Percentiles rank a stretch among this genome's conserved stretches.
phyloP scores from a whole-genome alignment of 2,329 filamentous ascomycete species.

The Acrodontium crateriforme region DNA sequence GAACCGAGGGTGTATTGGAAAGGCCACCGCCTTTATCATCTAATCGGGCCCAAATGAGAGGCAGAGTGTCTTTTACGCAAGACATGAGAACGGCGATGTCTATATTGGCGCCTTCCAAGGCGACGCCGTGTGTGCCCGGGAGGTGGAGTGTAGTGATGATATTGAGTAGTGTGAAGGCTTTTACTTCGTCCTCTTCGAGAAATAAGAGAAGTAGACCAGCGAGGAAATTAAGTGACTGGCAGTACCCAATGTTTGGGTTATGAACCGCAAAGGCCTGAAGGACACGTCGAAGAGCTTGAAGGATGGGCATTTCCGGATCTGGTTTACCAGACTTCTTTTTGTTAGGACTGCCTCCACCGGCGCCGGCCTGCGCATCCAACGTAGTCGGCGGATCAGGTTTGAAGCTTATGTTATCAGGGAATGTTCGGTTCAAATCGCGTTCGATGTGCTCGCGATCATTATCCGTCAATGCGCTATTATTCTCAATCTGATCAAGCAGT shows the following conservation, averaged over 20 bases:
- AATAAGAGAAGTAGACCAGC: constrained; percentile 82
- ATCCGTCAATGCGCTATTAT: constrained; percentile 40
- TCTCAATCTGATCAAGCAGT: constrained; percentile 52
- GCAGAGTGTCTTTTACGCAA: constrained; percentile 67
- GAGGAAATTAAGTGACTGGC: constrained; percentile 89
- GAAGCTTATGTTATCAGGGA: constrained; percentile 86
- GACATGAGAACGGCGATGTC: constrained; percentile 90
- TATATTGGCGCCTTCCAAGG: constrained; percentile 80
- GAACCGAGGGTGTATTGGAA: constrained; percentile 25
- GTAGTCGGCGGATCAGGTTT: constrained; percentile 45
- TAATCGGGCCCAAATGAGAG: constrained; percentile 75
- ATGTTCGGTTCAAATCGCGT: constrained; percentile 82
- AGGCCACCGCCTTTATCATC: constrained; percentile 51
- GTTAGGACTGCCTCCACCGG: constrained; percentile 17
- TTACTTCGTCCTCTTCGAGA: constrained; percentile 67
- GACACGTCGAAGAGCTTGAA: constrained; percentile 69
- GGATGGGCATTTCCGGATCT: constrained; percentile 56
- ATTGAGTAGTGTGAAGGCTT: constrained; percentile 83
- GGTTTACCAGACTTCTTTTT: constrained; percentile 31
- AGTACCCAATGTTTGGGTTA: constrained; percentile 86
- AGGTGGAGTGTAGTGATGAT: constrained; percentile 82
- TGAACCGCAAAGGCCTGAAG: constrained; percentile 82
- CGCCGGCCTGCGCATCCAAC: constrained; percentile 18
- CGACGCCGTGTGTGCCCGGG: constrained; percentile 82
- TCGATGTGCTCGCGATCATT: constrained; percentile 84